Evolutionary conservation across 768 basidiomycete species (phyloP).

Genomic region (Coprinopsis sp.): DNA sequence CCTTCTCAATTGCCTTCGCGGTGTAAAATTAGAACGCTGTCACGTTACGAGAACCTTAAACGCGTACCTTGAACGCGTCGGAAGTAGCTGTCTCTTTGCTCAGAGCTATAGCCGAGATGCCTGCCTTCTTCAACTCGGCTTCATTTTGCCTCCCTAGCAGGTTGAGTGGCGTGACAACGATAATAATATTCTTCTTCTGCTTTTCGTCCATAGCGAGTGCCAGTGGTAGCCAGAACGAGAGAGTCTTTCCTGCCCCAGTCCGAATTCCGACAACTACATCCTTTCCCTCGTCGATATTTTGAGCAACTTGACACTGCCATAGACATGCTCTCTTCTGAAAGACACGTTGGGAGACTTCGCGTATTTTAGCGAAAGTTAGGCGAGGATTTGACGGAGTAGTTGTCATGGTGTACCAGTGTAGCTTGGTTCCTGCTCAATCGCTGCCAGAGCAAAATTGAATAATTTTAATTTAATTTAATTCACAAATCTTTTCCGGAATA

Average conservation of each 20-base stretch:
- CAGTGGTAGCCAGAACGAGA: slow-evolving; percentile 18
- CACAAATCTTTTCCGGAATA: no score
- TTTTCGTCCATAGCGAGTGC: slow-evolving; percentile 15
- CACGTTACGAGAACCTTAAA: background rate
- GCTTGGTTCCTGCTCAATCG: no score
- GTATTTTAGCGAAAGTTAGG: background rate
- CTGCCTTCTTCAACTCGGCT: slow-evolving; percentile 8
- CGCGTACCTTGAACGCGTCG: slow-evolving; percentile 17
- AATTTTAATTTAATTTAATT: no score
- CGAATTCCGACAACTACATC: slow-evolving; percentile 17
- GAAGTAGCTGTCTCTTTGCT: slow-evolving; percentile 12
- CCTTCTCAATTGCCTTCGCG: slow-evolving; percentile 15
- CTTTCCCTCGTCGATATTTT: slow-evolving; percentile 10
- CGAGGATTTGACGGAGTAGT: no score
- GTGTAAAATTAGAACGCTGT: background rate
- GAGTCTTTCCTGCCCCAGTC: slow-evolving; percentile 19
- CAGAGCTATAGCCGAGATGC: slow-evolving; percentile 13
- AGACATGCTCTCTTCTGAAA: slow-evolving; percentile 16
- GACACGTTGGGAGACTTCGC: background rate
- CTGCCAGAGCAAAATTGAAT: no score
- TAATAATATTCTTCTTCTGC: slow-evolving; percentile 11
- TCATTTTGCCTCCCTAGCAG: slow-evolving; percentile 18
- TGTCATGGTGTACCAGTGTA: no score
- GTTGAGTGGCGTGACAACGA: slow-evolving; percentile 21
- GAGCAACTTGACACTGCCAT: slow-evolving; percentile 12